Percentiles rank a stretch among this genome's conserved stretches.
phyloP scores from a whole-genome alignment of 225 moss, liverwort and hornwort genomes.

The Neckera pumila region DNA sequence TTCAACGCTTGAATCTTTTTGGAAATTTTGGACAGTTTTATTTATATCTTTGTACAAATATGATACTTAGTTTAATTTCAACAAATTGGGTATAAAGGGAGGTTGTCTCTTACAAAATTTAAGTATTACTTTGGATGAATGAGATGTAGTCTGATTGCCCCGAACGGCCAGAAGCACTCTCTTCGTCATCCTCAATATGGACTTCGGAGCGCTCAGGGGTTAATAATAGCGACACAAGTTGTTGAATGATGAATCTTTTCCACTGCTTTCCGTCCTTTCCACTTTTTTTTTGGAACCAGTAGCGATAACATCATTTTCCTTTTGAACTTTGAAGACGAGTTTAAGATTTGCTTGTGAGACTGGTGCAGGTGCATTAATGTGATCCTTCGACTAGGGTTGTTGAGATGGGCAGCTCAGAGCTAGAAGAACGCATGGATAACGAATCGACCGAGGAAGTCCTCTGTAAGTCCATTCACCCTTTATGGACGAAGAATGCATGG shows the following conservation, averaged over 20 bases:
- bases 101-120: background rate
- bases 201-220: background rate
- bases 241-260: background rate
- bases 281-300: background rate
- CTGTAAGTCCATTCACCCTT: conserved; percentile 4
- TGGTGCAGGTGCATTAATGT: background rate
- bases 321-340: background rate
- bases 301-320: background rate
- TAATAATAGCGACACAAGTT: background rate
- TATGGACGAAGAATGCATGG: no score
- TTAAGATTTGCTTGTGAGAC: background rate
- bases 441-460: conserved; percentile 1
- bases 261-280: background rate
- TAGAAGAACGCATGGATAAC: conserved; percentile 3
- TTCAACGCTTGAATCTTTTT: background rate
- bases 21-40: background rate
- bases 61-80: background rate
- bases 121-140: background rate
- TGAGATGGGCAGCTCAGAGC: background rate
- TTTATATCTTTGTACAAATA: background rate
- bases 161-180: no score
- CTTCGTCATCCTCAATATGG: background rate
- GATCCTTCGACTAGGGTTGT: background rate
- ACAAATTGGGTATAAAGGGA: background rate
- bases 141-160: background rate